These are phyloP conservation scores for Podospora bellae-mahoneyi DNA, from an alignment of 495 filamentous ascomycete species.

Conservation along the genomic window DNA sequence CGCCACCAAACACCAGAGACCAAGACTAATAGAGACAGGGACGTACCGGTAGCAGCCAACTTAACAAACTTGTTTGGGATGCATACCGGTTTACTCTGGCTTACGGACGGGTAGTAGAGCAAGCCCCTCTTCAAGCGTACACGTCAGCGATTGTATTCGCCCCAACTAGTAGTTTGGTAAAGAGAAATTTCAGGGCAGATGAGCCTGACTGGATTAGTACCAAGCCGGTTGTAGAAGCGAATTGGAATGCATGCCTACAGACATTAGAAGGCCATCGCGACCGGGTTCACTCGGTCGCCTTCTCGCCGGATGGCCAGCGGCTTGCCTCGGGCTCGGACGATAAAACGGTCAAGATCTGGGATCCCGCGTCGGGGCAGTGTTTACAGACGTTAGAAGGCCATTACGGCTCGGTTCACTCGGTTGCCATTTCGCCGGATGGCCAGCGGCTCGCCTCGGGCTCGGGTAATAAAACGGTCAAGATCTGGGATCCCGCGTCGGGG, in stretches of 20 bases:
- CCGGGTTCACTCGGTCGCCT: not conserved
- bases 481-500: slow-evolving; percentile 14
- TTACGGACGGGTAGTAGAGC: slow-evolving; percentile 28
- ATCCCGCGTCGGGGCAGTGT: too few relatives aligned
- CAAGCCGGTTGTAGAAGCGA: slow-evolving; percentile 13
- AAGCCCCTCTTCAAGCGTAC: slow-evolving; percentile 21
- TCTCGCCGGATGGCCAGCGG: too few relatives aligned
- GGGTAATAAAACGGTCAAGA: slow-evolving; percentile 3
- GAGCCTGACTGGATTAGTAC: slow-evolving; percentile 23
- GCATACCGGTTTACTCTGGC: slow-evolving; percentile 32
- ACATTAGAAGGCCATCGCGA: slow-evolving; percentile 8
- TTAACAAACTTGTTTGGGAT: slow-evolving; percentile 19
- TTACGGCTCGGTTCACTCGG: too few relatives aligned
- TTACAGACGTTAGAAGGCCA: too few relatives aligned
- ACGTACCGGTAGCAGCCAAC: not conserved
- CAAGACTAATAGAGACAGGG: slow-evolving; percentile 14
- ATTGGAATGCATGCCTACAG: slow-evolving; percentile 15
- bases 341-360: too few relatives aligned
- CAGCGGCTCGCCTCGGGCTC: slow-evolving; percentile 1
- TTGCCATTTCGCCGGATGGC: slow-evolving; percentile 7
- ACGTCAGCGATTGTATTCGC: slow-evolving; percentile 9
- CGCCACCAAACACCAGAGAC: not conserved
- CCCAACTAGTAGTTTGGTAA: not conserved
- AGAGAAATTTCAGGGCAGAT: slow-evolving; percentile 10
- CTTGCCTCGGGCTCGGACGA: too few relatives aligned